Percentiles rank a stretch among this genome's conserved stretches.
These are phyloP conservation scores for Lachnellula cervina DNA, from an alignment of 2,329 filamentous ascomycete species.

Conservation along the genomic window DNA sequence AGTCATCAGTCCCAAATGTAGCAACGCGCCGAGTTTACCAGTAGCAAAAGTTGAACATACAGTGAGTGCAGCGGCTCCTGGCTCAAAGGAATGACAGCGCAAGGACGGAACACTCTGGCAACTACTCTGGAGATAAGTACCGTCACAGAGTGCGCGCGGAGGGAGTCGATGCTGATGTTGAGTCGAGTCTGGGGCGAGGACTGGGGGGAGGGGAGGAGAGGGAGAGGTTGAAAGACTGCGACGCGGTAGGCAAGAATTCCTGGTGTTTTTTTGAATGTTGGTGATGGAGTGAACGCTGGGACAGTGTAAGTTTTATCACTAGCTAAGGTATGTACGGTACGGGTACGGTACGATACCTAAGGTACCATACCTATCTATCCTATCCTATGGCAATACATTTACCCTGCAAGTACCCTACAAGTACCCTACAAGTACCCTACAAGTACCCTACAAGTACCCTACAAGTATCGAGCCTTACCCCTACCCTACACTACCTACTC, in stretches of 20 bases:
- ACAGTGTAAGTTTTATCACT: slow-evolving; percentile 3
- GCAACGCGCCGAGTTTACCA: slow-evolving; percentile 20
- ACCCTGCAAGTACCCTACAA: too few relatives aligned
- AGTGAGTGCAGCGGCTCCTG: slow-evolving; percentile 4
- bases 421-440: too few relatives aligned
- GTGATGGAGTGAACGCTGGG: slow-evolving; percentile 9
- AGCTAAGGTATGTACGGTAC: too few relatives aligned
- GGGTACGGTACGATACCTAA: too few relatives aligned
- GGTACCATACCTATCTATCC: too few relatives aligned
- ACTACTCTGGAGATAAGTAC: slow-evolving; percentile 22
- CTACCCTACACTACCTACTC: too few relatives aligned
- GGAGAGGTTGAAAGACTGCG: slow-evolving; percentile 13
- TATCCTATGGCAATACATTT: too few relatives aligned
- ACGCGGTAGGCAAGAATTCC: slow-evolving; percentile 7
- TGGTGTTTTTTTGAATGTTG: slow-evolving; percentile 9
- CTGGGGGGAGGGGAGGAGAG: slow-evolving; percentile 12
- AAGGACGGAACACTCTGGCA: slow-evolving; percentile 30
- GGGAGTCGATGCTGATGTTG: slow-evolving; percentile 26
- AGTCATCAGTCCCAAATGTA: slow-evolving; percentile 28
- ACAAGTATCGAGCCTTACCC: too few relatives aligned
- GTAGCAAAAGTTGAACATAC: slow-evolving; percentile 22
- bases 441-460: too few relatives aligned
- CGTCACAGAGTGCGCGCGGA: slow-evolving; percentile 30
- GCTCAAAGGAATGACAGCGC: slow-evolving; percentile 27
- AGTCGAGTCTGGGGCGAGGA: slow-evolving; percentile 13